Base-by-base conservation (phyloP, 1,139 yeast genomes). In the Candida smagusa region DNA sequence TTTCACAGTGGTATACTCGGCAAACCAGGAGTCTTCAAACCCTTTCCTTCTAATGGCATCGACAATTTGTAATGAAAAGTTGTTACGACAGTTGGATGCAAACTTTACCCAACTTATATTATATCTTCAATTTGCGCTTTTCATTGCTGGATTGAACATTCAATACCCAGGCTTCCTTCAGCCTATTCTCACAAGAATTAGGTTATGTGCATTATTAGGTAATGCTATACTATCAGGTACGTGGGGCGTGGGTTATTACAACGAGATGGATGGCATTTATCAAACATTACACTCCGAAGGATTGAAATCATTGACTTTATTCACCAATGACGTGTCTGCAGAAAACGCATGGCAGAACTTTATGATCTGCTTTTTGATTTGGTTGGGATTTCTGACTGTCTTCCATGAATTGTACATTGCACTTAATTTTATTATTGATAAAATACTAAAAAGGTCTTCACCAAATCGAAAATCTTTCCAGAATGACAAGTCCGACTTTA, bases 151-250 rank as follows among this genome's bases (percentile, higher is more conserved):
- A 4, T 59, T 83, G 29, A 73, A 74, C 45, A 54, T 83, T 22
- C 62, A 66, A 25, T 83, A 77, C 47, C 89, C 90, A 0, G 86
- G 85, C 0, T 81, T 76, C 49, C 76, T 71, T 43, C 84, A 77
- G 48, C 85, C 85, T 0, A 56, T 77, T 9, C 57, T 80, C 42
- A 65, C 60, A 24, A 56, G 55, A 43, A 51, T 63, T 33, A 49
- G 61, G 34, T 61, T 74, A 74, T 54, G 66, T 53, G 61, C 66
- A 4, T 47, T 70, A 4, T 42, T 70, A 24, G 72, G 73, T 2
- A 12, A n/a, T 9, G 29, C 9, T 9, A 8, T 27, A 8, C 6
- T 27, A 9, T 8, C 16, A 13, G 16, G 16, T 11, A 30, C 12
- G 9, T n/a, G n/a, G 12, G n/a, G 13, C n/a, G 6, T n/a, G 16